Conservation (phyloP, 2,329 filamentous ascomycete genomes). For the Pseudocercospora eumusae region DNA sequence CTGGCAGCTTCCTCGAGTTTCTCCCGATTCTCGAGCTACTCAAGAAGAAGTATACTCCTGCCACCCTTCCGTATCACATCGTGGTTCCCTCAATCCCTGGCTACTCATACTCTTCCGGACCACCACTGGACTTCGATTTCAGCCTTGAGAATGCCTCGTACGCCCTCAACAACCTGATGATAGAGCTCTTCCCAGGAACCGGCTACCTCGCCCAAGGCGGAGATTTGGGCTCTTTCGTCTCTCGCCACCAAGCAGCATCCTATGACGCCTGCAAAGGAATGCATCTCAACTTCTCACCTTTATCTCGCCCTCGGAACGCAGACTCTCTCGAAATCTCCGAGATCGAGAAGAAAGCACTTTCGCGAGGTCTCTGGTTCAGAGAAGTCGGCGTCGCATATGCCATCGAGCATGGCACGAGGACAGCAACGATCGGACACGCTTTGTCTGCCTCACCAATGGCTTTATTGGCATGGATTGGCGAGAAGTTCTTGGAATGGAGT, state of each 20-base stretch:
- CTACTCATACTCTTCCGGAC: conserved; percentile 51
- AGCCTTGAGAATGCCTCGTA: conserved; percentile 43
- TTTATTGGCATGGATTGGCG: conserved; percentile 59
- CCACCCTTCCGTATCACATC: conserved; percentile 57
- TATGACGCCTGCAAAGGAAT: conserved; percentile 29
- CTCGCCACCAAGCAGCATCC: conserved; percentile 41
- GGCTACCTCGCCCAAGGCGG: conserved; percentile 59
- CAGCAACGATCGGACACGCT: conserved; percentile 59
- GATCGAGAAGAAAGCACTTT: conserved; percentile 44
- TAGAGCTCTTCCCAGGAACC: conserved; percentile 51
- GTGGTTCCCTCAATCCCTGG: conserved; percentile 57
- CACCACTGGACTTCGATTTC: conserved; percentile 50
- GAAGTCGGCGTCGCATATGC: conserved; percentile 53
- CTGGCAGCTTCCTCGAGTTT: conserved; percentile 43
- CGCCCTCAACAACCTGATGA: conserved; percentile 53
- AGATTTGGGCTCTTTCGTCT: conserved; percentile 52
- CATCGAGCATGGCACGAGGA: conserved; percentile 55
- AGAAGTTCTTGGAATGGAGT: conserved; percentile 58
- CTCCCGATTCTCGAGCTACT: conserved; percentile 37
- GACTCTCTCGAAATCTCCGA: conserved; percentile 30
- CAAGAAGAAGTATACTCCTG: conserved; percentile 50
- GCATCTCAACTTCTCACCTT: conserved; percentile 32
- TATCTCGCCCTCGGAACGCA: conserved; percentile 32
- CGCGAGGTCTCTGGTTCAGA: conserved; percentile 45
- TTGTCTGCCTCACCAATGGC: conserved; percentile 58